Percentiles rank a stretch among this genome's conserved stretches.
phyloP scores from a whole-genome alignment of 1,284 basidiomycete genomes.

The Ustilago trichophora region DNA sequence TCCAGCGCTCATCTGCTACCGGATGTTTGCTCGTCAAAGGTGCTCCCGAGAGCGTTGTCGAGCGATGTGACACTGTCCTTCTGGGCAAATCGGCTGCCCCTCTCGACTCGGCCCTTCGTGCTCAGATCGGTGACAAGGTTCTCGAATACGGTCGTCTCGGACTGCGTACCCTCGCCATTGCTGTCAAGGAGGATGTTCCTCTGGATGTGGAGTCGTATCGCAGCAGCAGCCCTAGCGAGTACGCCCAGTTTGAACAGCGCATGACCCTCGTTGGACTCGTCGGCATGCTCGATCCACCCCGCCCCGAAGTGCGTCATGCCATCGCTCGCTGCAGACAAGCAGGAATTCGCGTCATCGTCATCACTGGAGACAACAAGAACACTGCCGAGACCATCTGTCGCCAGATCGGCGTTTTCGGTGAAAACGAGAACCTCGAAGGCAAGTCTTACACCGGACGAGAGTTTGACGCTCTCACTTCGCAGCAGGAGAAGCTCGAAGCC shows the following conservation, averaged over 20 bases:
- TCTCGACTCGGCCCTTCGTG: slow-evolving; percentile 72
- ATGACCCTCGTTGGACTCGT: slow-evolving; percentile 94
- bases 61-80: slow-evolving; percentile 81
- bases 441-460: slow-evolving; percentile 95
- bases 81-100: slow-evolving; percentile 61
- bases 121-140: slow-evolving; percentile 74
- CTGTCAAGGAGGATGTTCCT: slow-evolving; percentile 77
- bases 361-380: slow-evolving; percentile 97
- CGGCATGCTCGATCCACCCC: slow-evolving; percentile 97
- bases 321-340: slow-evolving; percentile 90
- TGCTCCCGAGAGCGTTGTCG: slow-evolving; percentile 91
- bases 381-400: slow-evolving; percentile 97
- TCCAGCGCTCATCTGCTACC: slow-evolving; percentile 70
- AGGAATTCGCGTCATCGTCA: slow-evolving; percentile 94
- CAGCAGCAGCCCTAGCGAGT: slow-evolving; percentile 73
- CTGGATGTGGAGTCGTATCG: slow-evolving; percentile 74
- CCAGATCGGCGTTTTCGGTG: slow-evolving; percentile 87
- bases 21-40: slow-evolving; percentile 84
- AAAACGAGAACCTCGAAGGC: slow-evolving; percentile 71
- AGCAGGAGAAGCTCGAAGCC: slow-evolving; percentile 80
- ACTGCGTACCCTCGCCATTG: slow-evolving; percentile 88
- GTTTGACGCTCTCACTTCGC: slow-evolving; percentile 79
- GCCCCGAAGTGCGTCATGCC: slow-evolving; percentile 87
- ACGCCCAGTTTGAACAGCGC: slow-evolving; percentile 79
- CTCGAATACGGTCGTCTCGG: slow-evolving; percentile 80